A percentile compares a stretch with the other conserved stretches of the same genome.
phyloP scores from a whole-genome alignment of 257 asterid species.

The Solanum neorickii region DNA sequence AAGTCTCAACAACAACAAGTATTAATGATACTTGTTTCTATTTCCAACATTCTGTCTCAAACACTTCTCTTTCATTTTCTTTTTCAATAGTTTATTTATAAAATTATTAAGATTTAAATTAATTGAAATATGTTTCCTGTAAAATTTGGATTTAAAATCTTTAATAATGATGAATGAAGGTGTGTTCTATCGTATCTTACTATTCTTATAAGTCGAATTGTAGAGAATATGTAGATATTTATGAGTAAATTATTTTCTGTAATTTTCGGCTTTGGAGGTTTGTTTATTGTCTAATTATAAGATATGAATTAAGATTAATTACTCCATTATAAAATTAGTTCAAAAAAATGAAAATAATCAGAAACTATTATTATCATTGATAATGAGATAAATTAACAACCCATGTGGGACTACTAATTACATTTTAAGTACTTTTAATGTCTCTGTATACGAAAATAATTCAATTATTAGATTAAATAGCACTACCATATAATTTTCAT shows the following conservation, averaged over 20 bases:
- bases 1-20: conserved; percentile 27
- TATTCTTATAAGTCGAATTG: no score
- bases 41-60: conserved; percentile 46
- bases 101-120: no score
- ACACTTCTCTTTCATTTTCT: not conserved
- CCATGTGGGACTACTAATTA: not conserved
- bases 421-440: not conserved
- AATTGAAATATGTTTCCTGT: no score
- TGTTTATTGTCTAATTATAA: no score
- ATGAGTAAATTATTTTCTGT: not conserved
- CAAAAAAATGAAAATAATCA: not conserved
- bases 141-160: no score
- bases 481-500: no score
- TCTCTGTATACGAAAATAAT: not conserved
- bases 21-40: conserved; percentile 11
- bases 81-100: not conserved
- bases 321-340: not conserved
- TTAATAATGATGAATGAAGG: not conserved
- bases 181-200: not conserved
- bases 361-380: not conserved
- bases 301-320: no score
- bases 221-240: no score
- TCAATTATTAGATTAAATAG: no score
- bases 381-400: not conserved
- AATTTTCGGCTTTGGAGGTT: not conserved